Evolutionary conservation across 208 protist genomes (phyloP), one percentile per base, ranked within the genome.

Genomic region (Trypanosoma lewisi): DNA sequence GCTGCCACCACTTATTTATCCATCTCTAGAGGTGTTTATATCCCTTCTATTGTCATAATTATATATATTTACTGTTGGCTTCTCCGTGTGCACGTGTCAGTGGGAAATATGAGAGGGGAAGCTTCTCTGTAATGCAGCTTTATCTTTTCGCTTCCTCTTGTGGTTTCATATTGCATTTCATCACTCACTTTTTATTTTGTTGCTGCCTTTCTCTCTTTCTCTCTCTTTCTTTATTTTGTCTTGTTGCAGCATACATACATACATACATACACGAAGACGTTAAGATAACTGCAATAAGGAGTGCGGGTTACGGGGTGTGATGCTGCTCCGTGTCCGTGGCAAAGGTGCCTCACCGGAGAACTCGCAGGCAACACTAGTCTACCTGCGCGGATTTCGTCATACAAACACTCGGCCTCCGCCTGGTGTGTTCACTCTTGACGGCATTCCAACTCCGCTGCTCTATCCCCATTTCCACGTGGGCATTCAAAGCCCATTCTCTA

Each of bases 271-370:
- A 49, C 31, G 21, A 19, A 63, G n/a, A 36, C 4, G 34, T 19
- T 54, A 19, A 55, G 21, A 16, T n/a, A 55, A 3, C 17, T 27
- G 47, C 21, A 31, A 27, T 17, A 39, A 16, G 25, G 11, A 37
- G 21, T 34, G 42, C 31, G 36, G 27, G 37, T 7, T 7, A 7
- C 1, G 39, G 19, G 16, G 33, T 16, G 34, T 5, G 36, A 94
- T 94, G 88, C 78, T 92, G 56, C 61, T 94, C 9, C 88, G 88
- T 58, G 83, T 91, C 49, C 84, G 88, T 50, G 85, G 88, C 21
- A 80, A 82, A 34, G 88, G 88, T 4, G 82, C 82, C 14, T 89
- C 74, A 45, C 78, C 88, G 2, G 84, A 94, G 70, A 94, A 94
- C 73, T 92, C 85, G 11, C 88, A 94, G 77, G 88, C 88, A 12